These are phyloP conservation scores for Carpinus fangiana DNA, from an alignment of 306 rosid genomes.

Conservation along the genomic window DNA sequence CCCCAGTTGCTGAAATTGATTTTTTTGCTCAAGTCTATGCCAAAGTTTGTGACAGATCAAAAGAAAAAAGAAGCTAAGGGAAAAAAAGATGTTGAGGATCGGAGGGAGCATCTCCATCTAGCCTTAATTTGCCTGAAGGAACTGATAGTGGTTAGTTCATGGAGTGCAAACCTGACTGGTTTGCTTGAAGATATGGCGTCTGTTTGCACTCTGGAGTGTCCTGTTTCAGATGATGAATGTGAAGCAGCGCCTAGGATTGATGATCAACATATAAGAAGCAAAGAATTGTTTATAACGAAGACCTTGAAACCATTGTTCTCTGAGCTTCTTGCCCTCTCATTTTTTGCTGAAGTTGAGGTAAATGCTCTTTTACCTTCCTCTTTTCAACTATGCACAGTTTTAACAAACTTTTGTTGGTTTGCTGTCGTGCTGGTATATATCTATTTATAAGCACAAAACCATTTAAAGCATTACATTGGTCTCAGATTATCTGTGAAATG, in stretches of 20 bases:
- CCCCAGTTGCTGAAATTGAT: slow-evolving; percentile 34
- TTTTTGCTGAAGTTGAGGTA: slow-evolving; percentile 40
- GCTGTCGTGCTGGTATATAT: background rate
- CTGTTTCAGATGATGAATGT: slow-evolving; percentile 15
- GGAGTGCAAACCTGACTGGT: slow-evolving; percentile 25
- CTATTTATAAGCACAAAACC: background rate
- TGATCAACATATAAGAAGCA: slow-evolving; percentile 31
- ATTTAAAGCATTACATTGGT: background rate
- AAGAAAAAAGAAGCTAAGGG: slow-evolving; percentile 42
- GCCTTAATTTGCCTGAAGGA: slow-evolving; percentile 45
- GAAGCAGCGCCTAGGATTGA: slow-evolving; percentile 29
- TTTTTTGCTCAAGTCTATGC: slow-evolving; percentile 21
- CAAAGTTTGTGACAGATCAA: slow-evolving; percentile 21
- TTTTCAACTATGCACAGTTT: background rate
- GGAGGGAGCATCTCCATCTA: slow-evolving; percentile 36
- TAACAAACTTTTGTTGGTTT: background rate
- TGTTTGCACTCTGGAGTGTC: slow-evolving; percentile 9
- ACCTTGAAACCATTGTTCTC: slow-evolving; percentile 38
- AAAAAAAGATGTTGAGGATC: slow-evolving; percentile 31
- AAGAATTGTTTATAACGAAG: slow-evolving; percentile 36
- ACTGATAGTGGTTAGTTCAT: slow-evolving; percentile 23
- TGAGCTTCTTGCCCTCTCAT: slow-evolving; percentile 32
- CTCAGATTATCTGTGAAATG: slow-evolving; percentile 35
- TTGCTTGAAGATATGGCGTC: slow-evolving; percentile 41
- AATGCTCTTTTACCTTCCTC: background rate